Base-by-base conservation (phyloP, 495 filamentous ascomycete species). In the Aspergillus baeticus region DNA sequence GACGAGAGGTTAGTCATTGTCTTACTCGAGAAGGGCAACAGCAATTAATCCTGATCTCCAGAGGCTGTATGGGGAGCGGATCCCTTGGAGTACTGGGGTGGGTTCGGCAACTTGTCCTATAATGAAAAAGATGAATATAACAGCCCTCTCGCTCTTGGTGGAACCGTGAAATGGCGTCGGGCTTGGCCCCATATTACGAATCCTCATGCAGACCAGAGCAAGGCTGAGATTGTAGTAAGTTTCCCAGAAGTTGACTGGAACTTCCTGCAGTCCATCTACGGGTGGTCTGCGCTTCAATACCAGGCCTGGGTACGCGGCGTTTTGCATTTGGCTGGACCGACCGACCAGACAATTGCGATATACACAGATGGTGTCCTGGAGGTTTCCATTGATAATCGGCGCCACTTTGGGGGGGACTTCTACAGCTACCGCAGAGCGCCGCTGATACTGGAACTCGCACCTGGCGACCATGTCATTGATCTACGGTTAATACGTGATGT, bases 31-130 rank as follows among this genome's bases (percentile, higher is more conserved):
- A 34, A 10, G 36, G 37, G 14, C 18, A 20, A 26, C n/a, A 11
- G 41, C 31, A 20, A 45, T 21, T 49, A 15, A 14, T 42, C 11
- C 13, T 18, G 10, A 51, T 34, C 4, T 37, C 14, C 26, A 84
- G 83, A 86, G 64, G 81, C 80, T 7, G 63, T 77, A 43, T 85
- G 82, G 83, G 81, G 81, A 35, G 79, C 83, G 29, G 81, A 85
- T 63, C 81, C 83, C 34, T 67, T 86, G 21, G 79, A 82, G 49
- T 63, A 59, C 51, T 35, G 75, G 22, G 80, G 83, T 22, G 81
- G 81, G 26, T 85, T 85, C 60, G 69, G 65, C 39, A 59, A 62
- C 34, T 60, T 83, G 34, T 53, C 63, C 11, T 76, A 70, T 58
- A 63, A 78, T 55, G 35, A 59, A 2, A 58, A 71, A 11, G 67